phyloP scores from a whole-genome alignment of 176 grass and related monocot species.

The Leersia perrieri region DNA sequence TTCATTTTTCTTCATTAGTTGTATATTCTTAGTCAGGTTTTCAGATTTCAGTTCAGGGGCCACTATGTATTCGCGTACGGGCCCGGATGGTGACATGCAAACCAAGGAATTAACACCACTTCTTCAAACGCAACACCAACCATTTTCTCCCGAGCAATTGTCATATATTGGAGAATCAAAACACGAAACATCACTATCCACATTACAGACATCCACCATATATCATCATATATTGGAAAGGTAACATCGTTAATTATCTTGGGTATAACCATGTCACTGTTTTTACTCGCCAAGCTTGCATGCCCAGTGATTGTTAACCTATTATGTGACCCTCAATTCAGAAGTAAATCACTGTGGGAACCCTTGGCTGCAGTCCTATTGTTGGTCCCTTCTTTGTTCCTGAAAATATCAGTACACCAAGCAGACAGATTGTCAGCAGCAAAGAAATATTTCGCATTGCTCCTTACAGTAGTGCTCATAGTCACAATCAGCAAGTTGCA shows the following conservation, averaged over 20 bases:
- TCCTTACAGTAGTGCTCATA: neutral
- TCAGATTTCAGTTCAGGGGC: too few relatives aligned
- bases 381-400: neutral
- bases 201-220: neutral
- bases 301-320: neutral
- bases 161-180: neutral
- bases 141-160: too few relatives aligned
- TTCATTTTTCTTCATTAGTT: too few relatives aligned
- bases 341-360: neutral
- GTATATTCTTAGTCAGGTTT: too few relatives aligned
- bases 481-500: neutral
- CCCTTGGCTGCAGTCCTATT: neutral
- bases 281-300: neutral
- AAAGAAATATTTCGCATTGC: neutral
- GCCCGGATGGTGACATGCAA: too few relatives aligned
- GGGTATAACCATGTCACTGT: neutral
- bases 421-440: neutral
- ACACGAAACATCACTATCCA: too few relatives aligned
- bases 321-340: neutral
- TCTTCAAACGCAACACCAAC: too few relatives aligned
- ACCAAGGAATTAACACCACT: too few relatives aligned
- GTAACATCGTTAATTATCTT: neutral
- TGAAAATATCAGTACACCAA: neutral
- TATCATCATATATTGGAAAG: too few relatives aligned
- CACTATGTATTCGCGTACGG: too few relatives aligned